Evolutionary conservation across 768 basidiomycete species (phyloP).

Genomic region (Auricularia sp.): DNA sequence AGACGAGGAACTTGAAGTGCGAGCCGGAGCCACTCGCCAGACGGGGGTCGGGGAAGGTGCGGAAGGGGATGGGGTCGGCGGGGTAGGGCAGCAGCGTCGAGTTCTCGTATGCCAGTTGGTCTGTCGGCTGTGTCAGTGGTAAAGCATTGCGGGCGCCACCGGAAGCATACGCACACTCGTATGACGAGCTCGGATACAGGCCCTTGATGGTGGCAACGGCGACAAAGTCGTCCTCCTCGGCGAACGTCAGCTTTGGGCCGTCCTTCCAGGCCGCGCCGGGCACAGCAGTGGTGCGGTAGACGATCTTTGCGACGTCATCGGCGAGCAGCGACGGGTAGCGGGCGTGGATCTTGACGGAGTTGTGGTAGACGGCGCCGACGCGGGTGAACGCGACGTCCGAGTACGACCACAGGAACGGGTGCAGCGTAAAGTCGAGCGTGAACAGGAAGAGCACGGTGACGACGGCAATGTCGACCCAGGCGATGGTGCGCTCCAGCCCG

Average conservation of each 20-base stretch:
- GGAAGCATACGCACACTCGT: slow-evolving; percentile 47
- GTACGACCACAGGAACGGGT: slow-evolving; percentile 48
- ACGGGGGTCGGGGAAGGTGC: slow-evolving; percentile 64
- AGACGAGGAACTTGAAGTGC: slow-evolving; percentile 58
- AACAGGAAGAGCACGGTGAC: slow-evolving; percentile 26
- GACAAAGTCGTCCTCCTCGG: slow-evolving; percentile 45
- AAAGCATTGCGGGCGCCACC: slow-evolving; percentile 6
- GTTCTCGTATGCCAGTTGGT: slow-evolving; percentile 32
- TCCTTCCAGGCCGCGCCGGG: slow-evolving; percentile 34
- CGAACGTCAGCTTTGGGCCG: slow-evolving; percentile 41
- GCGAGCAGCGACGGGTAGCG: slow-evolving; percentile 38
- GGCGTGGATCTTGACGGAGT: slow-evolving; percentile 50
- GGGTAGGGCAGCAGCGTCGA: slow-evolving; percentile 41
- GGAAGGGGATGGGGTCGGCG: slow-evolving; percentile 43
- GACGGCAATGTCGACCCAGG: not conserved
- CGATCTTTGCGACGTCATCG: slow-evolving; percentile 19
- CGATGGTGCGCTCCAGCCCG: not conserved
- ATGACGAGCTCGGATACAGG: slow-evolving; percentile 60
- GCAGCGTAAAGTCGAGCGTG: slow-evolving; percentile 39
- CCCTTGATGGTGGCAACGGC: slow-evolving; percentile 40
- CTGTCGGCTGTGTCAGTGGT: slow-evolving; percentile 17
- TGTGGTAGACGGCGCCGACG: slow-evolving; percentile 59
- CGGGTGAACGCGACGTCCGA: slow-evolving; percentile 51
- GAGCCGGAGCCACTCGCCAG: slow-evolving; percentile 33
- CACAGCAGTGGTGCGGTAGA: slow-evolving; percentile 25